Base-by-base conservation (phyloP, 352 stramenopile genomes). In the Pythium sukuiense region DNA sequence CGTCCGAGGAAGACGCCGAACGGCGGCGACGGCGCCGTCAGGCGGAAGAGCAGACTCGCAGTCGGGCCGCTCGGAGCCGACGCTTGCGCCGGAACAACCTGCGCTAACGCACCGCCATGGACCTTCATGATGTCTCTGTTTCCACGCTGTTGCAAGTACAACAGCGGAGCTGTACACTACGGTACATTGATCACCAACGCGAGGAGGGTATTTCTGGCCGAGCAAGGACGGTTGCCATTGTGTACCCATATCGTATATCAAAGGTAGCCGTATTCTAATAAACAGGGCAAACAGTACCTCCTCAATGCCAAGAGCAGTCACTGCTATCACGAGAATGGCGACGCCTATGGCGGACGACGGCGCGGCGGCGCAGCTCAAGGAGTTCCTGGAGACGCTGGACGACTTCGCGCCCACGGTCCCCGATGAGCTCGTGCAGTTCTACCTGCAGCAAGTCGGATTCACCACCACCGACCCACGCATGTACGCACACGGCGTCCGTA, bases 401-500 rank as follows among this genome's bases (percentile, higher is more conserved):
- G 74, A 77, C 54, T 92, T 81, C 55, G 73, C 79, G 55, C 86
- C 86, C 1, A 88, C 83, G 20, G 74, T 94, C 6, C 86, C 86
- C 3, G 83, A 91, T 35, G 83, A 92, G 59, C 61, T 92, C 61
- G 76, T 94, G 1, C 77, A 90, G 57, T 90, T 83, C 62, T 89
- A 92, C 52, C 80, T 94, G 45, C 79, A 92, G 59, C 80, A 89
- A 48, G 59, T 75, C 26, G 86, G 86, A 14, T 94, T 90, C 60
- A 69, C 69, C 29, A 84, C 83, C 32, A 85, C 72, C 57, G 86
- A 94, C 65, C 76, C 84, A 54, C 80, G 86, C 55, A 64, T 92
- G 83, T 94, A 72, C 71, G 73, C 73, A 24, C 20, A 24, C 20
- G 20, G 20, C 20, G 20, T 24, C 20, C 20, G 20, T 24, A 24